These are phyloP conservation scores for Neckera pumila DNA, from an alignment of 225 moss, liverwort and hornwort genomes.

Conservation along the genomic window DNA sequence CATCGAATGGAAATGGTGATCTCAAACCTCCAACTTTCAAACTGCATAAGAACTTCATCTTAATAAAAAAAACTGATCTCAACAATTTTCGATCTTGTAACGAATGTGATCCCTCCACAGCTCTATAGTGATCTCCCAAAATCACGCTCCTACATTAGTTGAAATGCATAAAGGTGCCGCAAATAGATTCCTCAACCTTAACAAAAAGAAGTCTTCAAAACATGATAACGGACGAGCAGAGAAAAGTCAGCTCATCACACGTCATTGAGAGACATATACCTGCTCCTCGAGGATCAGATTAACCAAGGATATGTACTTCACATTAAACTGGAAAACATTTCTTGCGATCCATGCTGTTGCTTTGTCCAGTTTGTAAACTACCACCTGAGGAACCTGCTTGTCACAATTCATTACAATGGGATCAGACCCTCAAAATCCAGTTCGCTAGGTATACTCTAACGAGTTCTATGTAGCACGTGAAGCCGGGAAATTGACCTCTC, in stretches of 20 bases:
- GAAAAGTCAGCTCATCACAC: background rate
- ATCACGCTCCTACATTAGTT: background rate
- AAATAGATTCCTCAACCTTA: background rate
- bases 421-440: background rate
- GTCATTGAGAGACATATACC: slow-evolving; percentile 17
- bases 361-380: slow-evolving; percentile 79
- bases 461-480: background rate
- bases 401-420: background rate
- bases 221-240: background rate
- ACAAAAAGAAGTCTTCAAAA: background rate
- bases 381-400: slow-evolving; percentile 68
- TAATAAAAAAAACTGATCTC: background rate
- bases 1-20: background rate
- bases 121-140: background rate
- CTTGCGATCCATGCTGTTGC: slow-evolving; percentile 70
- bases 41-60: background rate
- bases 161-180: background rate
- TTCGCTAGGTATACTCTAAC: background rate
- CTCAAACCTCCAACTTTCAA: background rate
- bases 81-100: background rate
- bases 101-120: background rate
- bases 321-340: slow-evolving; percentile 49
- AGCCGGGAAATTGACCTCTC: background rate
- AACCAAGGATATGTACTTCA: slow-evolving; percentile 67
- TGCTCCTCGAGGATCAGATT: slow-evolving; percentile 62